Base-by-base conservation (phyloP, 2,329 filamentous ascomycete species). In the Penicillium oxalicum region DNA sequence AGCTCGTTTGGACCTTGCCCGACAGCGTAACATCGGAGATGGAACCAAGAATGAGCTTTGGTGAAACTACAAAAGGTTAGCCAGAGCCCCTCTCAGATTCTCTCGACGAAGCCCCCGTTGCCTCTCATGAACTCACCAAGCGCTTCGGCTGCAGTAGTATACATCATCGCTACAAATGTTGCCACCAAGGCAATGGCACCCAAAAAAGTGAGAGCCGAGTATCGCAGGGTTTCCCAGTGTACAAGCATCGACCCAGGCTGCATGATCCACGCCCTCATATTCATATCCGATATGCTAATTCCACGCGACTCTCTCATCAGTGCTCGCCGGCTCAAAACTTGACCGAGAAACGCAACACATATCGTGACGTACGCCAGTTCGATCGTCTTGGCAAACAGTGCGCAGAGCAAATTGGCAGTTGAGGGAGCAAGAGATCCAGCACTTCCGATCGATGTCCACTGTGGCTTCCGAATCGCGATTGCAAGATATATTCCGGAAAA, bases 341-440 rank as follows among this genome's bases (percentile, higher is more conserved):
- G 88, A 0, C 88, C 88, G 0, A 91, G 64, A 47, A 87, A 87
- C 0, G 84, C 79, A 1, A 91, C 84, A 51, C 88, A 87, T 0
- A 88, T 82, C 0, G 87, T 88, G 3, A 88, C 86, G 60, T 90
- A 91, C 0, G 84, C 82, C 54, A 91, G 63, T 67, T 91, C 88
- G 41, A 91, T 87, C 0, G 84, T 79, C 67, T 91, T 91, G 6
- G 87, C 85, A 33, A 88, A 71, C 2, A 88, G 67, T 0, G 86
- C 79, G n/a, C 81, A 82, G 0, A 91, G 61, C 1, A 87, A 68
- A 0, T 81, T 83, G 0, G 87, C 87, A 1, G 81, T 84, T 0
- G 82, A 77, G 0, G 83, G 82, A 0, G 73, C 71, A 12, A 91
- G 58, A 0, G 50, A 34, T 1, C 44, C 63, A 59, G 6, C 77